Base-by-base conservation (phyloP, 208 protist genomes). In the Leishmania gerbilli region DNA sequence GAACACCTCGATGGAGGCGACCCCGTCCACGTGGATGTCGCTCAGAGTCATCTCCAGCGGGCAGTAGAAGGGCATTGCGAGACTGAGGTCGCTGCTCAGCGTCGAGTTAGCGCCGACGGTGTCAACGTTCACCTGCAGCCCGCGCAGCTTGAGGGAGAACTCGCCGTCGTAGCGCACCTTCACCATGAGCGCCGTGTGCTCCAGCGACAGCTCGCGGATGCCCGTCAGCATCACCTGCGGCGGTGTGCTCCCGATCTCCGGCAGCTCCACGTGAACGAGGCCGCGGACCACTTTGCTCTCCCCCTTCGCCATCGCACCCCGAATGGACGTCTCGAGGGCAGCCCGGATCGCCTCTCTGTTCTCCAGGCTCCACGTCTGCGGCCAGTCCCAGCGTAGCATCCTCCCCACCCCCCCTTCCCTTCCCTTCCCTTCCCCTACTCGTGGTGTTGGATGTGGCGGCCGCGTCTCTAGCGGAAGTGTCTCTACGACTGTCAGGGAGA, bases 341-440 rank as follows among this genome's bases (percentile, higher is more conserved):
- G 83, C 81, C 17, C 93, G 91, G 75, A 97, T 88, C 31, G 88
- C 84, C 87, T 96, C 92, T 49, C 86, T 80, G 80, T 83, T 90
- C 68, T 93, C 92, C 31, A 80, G 31, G 76, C 85, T 91, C 91
- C 91, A 96, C 69, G 85, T 90, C 51, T 88, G 84, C 6, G 95
- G 95, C 93, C 95, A 97, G 17, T 97, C 90, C 85, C 88, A 97
- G 77, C 95, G 90, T 74, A 97, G 83, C 95, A 96, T 96, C 49
- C 17, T 42, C 71, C 17, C 34, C 19, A 0, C 37, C 37, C 37
- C 37, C 37, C 37, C 37, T 37, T 37, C 37, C 37, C 37, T 37
- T 37, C 37, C 37, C 37, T 40, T 40, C 37, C 15, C 37, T 9
- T 60, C 27, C 31, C 13, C 24, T 74, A 13, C 42, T 19, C 42